Percentiles rank a stretch among this genome's conserved stretches.
Evolutionary conservation across 2,329 filamentous ascomycete species (phyloP).

Genomic region (Sclerotinia borealis): DNA sequence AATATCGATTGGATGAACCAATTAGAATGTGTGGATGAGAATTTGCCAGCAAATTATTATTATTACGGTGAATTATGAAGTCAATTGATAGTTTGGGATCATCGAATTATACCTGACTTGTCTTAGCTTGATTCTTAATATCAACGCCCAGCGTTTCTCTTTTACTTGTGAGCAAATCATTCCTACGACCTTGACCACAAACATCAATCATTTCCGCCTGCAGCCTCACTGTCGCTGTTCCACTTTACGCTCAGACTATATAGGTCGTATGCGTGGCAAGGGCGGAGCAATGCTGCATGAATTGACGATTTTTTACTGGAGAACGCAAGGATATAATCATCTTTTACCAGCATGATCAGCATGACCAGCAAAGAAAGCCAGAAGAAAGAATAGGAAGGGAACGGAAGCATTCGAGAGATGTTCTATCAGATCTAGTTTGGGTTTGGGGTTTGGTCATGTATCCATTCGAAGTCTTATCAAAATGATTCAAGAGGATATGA

Average conservation of each 20-base stretch:
- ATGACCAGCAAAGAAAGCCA: not conserved
- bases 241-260: slow-evolving; percentile 4
- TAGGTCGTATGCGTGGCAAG: slow-evolving; percentile 7
- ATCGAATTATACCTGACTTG: not conserved
- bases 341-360: not conserved
- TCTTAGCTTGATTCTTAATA: not conserved
- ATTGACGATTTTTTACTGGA: slow-evolving; percentile 9
- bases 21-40: not conserved
- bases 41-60: slow-evolving; percentile 4
- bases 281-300: slow-evolving; percentile 2
- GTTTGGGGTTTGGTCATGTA: no score
- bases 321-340: not conserved
- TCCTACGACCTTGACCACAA: slow-evolving; percentile 1
- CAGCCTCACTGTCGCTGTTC: slow-evolving; percentile 5
- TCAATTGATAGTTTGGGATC: not conserved
- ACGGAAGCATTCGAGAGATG: not conserved
- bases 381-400: slow-evolving; percentile 2
- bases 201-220: slow-evolving; percentile 7
- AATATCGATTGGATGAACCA: not conserved
- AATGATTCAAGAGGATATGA: no score
- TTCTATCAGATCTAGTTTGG: not conserved
- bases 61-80: not conserved
- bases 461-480: no score
- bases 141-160: not conserved
- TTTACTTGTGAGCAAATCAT: not conserved